Base-by-base conservation (phyloP, 805 yeast genomes). In the Metschnikowia baotianmanensis region DNA sequence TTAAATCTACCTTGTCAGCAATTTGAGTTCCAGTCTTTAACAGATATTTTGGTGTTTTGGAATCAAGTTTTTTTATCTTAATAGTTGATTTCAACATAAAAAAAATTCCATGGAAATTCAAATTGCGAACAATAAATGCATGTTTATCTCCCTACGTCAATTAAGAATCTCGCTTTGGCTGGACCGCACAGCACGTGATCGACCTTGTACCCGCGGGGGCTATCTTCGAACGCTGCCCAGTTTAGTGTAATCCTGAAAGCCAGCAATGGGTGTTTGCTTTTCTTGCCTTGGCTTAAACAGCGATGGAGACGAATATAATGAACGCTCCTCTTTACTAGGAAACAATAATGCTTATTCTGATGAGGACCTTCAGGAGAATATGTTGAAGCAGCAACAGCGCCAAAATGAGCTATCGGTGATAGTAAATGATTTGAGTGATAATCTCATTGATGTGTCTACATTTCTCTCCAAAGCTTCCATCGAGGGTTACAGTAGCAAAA, bases 361-460 rank as follows among this genome's bases (percentile, higher is more conserved):
- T 51, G 63, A 67, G 48, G 55, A 54, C 27, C 40, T 50, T 47
- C 76, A 65, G 53, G 69, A 43, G 50, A 66, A 55, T 40, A 45
- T 65, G 26, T 57, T 56, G 46, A 68, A 68, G 45, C 71, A 67
- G 48, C 71, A 65, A 39, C 63, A 63, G 39, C 57, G 80, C 46
- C 77, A 74, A 45, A 70, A 65, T 33, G 78, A 74, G 46, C 57
- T 74, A 31, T 69, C 68, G 40, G 53, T 56, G 19, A 73, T 74
- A 12, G 80, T 74, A 34, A 68, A 68, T 46, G 77, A 72, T 35
- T 41, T 51, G 36, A 51, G 45, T 37, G 69, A 65, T 19, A 60
- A 62, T 25, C 55, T 66, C 29, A 65, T 66, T 13, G 71, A 66
- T 40, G 68, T 65, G 6, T 57, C 68, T 10, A 55, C 67, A 10